Conservation (phyloP, 139 green algal genomes). For the Volvox reticuliferus region DNA sequence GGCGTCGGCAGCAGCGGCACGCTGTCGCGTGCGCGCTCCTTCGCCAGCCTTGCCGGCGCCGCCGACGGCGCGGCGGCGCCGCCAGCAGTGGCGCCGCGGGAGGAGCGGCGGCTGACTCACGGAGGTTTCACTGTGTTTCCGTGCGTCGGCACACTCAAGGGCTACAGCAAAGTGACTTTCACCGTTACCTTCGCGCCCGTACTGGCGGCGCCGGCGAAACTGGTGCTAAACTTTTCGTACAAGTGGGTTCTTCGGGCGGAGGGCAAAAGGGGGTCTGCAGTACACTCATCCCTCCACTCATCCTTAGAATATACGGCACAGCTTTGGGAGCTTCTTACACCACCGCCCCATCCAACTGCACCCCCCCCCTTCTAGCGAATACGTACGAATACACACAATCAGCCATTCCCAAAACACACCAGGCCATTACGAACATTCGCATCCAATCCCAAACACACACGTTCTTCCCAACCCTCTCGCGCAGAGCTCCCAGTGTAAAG, state of each 20-base stretch:
- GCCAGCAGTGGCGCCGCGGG: background rate
- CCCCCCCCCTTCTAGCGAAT: too few species aligned
- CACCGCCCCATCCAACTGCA: too few species aligned
- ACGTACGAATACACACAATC: too few species aligned
- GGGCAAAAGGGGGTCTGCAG: background rate
- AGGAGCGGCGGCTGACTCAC: constrained; percentile 41
- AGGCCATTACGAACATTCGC: too few species aligned
- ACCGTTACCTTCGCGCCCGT: constrained; percentile 58
- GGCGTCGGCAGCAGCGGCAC: background rate
- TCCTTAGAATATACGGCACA: too few species aligned
- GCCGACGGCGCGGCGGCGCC: background rate
- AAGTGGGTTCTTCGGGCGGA: constrained; percentile 18
- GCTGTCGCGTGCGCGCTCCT: constrained; percentile 6
- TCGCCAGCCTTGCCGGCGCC: background rate
- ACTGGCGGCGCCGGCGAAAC: background rate
- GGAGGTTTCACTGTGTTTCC: constrained; percentile 53
- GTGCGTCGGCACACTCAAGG: constrained; percentile 47
- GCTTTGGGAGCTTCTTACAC: too few species aligned
- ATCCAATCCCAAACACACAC: too few species aligned
- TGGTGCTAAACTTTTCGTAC: constrained; percentile 32
- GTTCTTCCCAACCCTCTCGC: background rate
- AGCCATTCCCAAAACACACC: too few species aligned
- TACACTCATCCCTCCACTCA: too few species aligned
- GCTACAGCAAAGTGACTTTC: constrained; percentile 55
- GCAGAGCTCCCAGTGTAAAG: constrained; percentile 28